Evolutionary conservation across 345 rosid species (phyloP), one percentile per base, ranked within the genome.

Genomic region (Eucalyptus leucophloia): DNA sequence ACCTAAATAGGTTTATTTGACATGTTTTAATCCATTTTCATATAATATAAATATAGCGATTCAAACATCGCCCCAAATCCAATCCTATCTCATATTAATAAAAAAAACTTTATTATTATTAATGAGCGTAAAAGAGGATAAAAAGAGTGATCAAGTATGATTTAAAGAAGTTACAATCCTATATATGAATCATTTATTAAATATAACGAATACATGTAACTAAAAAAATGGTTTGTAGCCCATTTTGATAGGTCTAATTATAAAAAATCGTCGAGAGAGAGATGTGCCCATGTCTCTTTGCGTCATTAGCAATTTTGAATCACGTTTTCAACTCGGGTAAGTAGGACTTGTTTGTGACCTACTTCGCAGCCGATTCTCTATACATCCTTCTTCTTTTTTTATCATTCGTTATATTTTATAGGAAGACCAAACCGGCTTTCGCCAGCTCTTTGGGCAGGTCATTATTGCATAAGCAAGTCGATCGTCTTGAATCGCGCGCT

Each of bases 31-130:
- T 24, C 7, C 1, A 56, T 56, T 23, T 24, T 11, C 6, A 56
- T 56, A 24, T 24, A 24, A 56, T 24, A 9, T 10, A 56, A 56
- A 4, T 56, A 21, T 24, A 24, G 1, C 1, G 12, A 56, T 24
- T 21, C 13, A 19, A 4, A 53, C 1, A 53, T 1, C 8, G 5
- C 24, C 24, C 23, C 24, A 8, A 53, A 53, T 1, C 24, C 4
- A 53, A 19, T 53, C 56, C 2, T 10, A 0, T 19, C 3, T 0
- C 1, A 1, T 10, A 9, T 4, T 24, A 24, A 56, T 56, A 56
- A 56, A 56, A 54, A 45, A 9, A 54, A 11, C 2, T 21, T 54
- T 0, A 23, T 54, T 51, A 1, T 51, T 7, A 56, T 23, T 2
- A 23, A 24, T 9, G 1, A 56, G 30, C 1, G 12, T 6, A 24